Conservation (phyloP, 192 early-diverging fungal species). For the Umbelopsis ramanniana region DNA sequence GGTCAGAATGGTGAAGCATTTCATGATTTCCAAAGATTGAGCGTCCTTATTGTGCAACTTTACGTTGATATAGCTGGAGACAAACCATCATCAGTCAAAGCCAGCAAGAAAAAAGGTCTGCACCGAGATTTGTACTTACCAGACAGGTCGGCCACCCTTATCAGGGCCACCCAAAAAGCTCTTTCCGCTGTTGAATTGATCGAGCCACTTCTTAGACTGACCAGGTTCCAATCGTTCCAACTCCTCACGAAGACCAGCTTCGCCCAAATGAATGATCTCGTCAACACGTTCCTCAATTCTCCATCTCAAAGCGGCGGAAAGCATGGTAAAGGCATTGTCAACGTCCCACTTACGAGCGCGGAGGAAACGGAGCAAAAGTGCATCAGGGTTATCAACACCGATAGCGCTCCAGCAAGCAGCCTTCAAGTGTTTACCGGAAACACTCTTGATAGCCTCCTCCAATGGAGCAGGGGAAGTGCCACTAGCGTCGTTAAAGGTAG, state of each 20-base stretch:
- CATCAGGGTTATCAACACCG: conserved; percentile 72
- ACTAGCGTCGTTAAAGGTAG: conserved; percentile 9
- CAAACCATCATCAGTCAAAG: background rate
- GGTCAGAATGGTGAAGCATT: conserved; percentile 70
- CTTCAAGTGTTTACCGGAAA: conserved; percentile 42
- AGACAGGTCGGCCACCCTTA: conserved; percentile 51
- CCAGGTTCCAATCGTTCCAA: conserved; percentile 47
- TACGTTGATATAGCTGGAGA: conserved; percentile 53
- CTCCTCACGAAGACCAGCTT: conserved; percentile 40
- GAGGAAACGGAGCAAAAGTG: conserved; percentile 78
- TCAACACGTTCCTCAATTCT: conserved; percentile 56
- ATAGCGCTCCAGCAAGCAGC: conserved; percentile 66
- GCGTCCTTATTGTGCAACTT: conserved; percentile 56
- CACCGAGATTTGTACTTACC: conserved; percentile 43
- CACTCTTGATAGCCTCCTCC: conserved; percentile 27
- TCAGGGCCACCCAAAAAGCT: conserved; percentile 55
- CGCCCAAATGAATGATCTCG: conserved; percentile 50
- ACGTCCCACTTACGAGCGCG: conserved; percentile 91
- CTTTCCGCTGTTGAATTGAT: conserved; percentile 54
- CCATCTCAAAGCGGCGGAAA: conserved; percentile 75
- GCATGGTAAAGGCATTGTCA: conserved; percentile 73
- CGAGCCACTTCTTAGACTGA: conserved; percentile 23
- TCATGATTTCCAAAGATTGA: conserved; percentile 66
- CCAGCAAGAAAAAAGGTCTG: conserved; percentile 1
- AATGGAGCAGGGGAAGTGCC: conserved; percentile 19